phyloP scores from a whole-genome alignment of 192 early-diverging fungal species.

The Mortierella alpina region DNA sequence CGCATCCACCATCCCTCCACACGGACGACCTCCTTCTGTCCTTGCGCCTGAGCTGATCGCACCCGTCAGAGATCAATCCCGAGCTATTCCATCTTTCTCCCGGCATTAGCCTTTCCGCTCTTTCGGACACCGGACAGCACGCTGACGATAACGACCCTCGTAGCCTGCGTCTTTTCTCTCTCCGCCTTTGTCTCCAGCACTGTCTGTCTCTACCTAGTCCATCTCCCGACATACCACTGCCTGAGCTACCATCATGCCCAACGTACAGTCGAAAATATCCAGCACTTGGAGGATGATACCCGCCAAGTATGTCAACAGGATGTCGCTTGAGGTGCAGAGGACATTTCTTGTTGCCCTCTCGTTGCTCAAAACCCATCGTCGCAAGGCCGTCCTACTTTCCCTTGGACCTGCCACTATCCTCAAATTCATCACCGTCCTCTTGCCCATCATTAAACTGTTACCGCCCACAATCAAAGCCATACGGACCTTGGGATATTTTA shows the following conservation, averaged over 20 bases:
- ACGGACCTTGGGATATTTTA: slow-evolving; percentile 30
- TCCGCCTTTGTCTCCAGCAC: not conserved
- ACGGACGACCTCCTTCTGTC: not conserved
- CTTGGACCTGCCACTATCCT: slow-evolving; percentile 46
- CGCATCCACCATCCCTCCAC: not conserved
- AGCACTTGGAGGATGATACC: slow-evolving; percentile 26
- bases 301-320: slow-evolving; percentile 23
- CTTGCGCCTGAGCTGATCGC: no score
- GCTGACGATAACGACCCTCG: not conserved
- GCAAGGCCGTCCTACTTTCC: slow-evolving; percentile 47
- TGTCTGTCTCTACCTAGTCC: not conserved
- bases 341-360: slow-evolving; percentile 38
- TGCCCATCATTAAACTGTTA: slow-evolving; percentile 45
- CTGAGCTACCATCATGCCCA: slow-evolving; percentile 15
- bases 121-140: not conserved
- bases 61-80: no score
- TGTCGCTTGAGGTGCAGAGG: slow-evolving; percentile 33
- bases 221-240: not conserved
- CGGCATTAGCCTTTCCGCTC: not conserved
- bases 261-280: slow-evolving; percentile 36
- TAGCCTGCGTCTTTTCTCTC: not conserved
- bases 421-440: slow-evolving; percentile 45
- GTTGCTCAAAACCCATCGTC: slow-evolving; percentile 43
- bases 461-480: slow-evolving; percentile 38
- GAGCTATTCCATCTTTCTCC: not conserved